phyloP scores from a whole-genome alignment of 371 early-diverging fungal species.

The Umbelopsis sp. region DNA sequence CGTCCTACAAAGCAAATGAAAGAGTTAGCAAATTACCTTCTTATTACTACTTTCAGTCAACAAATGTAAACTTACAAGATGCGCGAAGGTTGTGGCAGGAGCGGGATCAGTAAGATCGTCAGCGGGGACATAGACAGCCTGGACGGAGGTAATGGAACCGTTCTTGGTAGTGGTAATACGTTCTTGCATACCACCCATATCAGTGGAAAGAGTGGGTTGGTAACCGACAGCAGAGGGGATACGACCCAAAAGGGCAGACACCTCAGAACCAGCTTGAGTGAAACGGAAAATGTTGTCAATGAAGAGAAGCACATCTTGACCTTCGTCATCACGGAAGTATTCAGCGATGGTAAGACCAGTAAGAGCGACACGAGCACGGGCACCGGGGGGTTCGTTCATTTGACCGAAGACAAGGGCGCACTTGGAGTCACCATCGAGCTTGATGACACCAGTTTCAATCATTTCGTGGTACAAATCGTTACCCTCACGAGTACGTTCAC shows the following conservation, averaged over 20 bases:
- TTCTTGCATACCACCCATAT: conserved; percentile 51
- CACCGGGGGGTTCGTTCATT: conserved; percentile 98
- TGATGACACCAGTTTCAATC: conserved; percentile 92
- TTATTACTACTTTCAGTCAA: too few species aligned
- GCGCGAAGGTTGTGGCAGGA: conserved; percentile 96
- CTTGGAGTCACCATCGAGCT: conserved; percentile 92
- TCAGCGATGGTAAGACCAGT: conserved; percentile 98
- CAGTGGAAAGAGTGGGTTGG: conserved; percentile 80
- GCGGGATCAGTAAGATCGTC: conserved; percentile 98
- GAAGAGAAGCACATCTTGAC: conserved; percentile 98
- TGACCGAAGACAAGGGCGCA: conserved; percentile 95
- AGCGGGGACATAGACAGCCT: conserved; percentile 95
- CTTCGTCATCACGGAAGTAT: conserved; percentile 99
- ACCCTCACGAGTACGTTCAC: conserved; percentile 97
- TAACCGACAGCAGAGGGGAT: conserved; percentile 96
- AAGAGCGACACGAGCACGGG: conserved; percentile 97
- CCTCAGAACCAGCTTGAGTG: conserved; percentile 82
- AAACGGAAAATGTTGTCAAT: conserved; percentile 96
- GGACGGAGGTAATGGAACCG: conserved; percentile 95
- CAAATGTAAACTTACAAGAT: conserved; percentile 45
- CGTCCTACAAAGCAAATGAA: conserved; percentile 83
- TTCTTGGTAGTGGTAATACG: conserved; percentile 98
- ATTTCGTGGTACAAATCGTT: conserved; percentile 98
- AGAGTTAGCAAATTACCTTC: too few species aligned
- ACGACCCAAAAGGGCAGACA: conserved; percentile 90